phyloP scores from a whole-genome alignment of 352 stramenopile genomes.

The Pythium graminicola region DNA sequence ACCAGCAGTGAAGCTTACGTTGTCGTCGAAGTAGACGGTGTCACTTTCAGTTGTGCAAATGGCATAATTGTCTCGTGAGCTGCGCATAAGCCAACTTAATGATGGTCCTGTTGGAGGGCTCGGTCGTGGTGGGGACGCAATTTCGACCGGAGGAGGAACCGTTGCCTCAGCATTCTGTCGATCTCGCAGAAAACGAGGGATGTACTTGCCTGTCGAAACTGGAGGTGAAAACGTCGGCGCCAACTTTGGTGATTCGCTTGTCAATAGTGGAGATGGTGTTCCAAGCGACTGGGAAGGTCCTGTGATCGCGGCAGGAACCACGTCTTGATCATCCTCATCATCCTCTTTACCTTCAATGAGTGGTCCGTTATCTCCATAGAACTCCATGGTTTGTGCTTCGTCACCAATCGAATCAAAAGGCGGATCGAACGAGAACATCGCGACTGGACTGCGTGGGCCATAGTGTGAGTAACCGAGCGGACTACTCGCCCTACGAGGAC shows the following conservation, averaged over 20 bases:
- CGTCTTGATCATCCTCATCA: conserved; percentile 22
- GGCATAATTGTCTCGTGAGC: conserved; percentile 32
- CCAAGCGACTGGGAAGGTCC: not conserved
- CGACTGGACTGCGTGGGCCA: conserved; percentile 57
- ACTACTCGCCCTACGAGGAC: conserved; percentile 49
- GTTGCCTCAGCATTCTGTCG: conserved; percentile 40
- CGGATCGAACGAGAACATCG: conserved; percentile 63
- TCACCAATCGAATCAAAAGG: conserved; percentile 47
- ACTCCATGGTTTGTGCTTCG: conserved; percentile 9
- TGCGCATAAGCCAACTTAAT: conserved; percentile 37
- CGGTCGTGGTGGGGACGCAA: conserved; percentile 33
- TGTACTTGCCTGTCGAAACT: conserved; percentile 53
- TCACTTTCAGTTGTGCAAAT: conserved; percentile 44
- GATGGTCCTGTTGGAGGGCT: conserved; percentile 26
- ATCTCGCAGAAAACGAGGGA: conserved; percentile 69
- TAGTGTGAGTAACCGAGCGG: conserved; percentile 49
- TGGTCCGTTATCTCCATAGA: conserved; percentile 15
- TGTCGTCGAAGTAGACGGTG: conserved; percentile 53
- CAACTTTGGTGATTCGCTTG: conserved; percentile 30
- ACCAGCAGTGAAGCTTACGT: conserved; percentile 58
- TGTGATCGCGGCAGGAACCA: not conserved
- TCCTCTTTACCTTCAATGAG: conserved; percentile 27
- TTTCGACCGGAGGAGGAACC: conserved; percentile 27
- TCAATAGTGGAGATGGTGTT: not conserved
- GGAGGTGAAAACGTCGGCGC: conserved; percentile 52